Conservation (phyloP, 805 yeast genomes). For the Saccharomycopsis olivae region DNA sequence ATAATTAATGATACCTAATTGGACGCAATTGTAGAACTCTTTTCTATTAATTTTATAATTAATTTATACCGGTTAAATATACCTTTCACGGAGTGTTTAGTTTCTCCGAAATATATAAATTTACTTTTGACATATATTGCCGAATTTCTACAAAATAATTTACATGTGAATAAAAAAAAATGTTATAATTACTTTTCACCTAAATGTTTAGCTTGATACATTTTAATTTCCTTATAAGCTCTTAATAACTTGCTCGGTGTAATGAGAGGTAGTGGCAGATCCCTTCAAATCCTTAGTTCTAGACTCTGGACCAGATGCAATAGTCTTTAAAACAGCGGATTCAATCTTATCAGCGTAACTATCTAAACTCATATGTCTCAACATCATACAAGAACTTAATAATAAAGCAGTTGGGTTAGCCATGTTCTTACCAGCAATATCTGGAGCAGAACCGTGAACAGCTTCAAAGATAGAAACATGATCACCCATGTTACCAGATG, state of each 20-base stretch:
- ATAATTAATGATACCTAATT: too few species aligned
- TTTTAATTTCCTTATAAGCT: too few species aligned
- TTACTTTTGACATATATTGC: too few species aligned
- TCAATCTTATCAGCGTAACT: conserved; percentile 78
- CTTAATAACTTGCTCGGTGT: conserved; percentile 83
- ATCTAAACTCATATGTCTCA: conserved; percentile 92
- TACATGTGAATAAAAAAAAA: not conserved
- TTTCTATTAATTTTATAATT: too few species aligned
- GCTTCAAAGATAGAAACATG: conserved; percentile 97
- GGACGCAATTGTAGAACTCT: too few species aligned
- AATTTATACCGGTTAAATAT: too few species aligned
- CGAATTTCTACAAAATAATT: too few species aligned
- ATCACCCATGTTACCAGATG: conserved; percentile 99
- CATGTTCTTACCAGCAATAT: conserved; percentile 96
- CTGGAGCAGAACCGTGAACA: conserved; percentile 99
- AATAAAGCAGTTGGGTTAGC: conserved; percentile 98
- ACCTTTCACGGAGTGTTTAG: too few species aligned
- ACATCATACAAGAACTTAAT: conserved; percentile 96
- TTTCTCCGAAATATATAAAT: too few species aligned
- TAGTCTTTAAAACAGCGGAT: conserved; percentile 62
- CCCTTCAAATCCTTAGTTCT: conserved; percentile 97
- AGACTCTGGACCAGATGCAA: conserved; percentile 92
- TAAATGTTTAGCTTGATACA: not conserved
- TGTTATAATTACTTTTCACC: not conserved
- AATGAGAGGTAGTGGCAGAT: conserved; percentile 75